Percentiles rank a stretch among this genome's conserved stretches.
Conservation (phyloP, 164 flowering plant species). For the Aristolochia fimbriata region DNA sequence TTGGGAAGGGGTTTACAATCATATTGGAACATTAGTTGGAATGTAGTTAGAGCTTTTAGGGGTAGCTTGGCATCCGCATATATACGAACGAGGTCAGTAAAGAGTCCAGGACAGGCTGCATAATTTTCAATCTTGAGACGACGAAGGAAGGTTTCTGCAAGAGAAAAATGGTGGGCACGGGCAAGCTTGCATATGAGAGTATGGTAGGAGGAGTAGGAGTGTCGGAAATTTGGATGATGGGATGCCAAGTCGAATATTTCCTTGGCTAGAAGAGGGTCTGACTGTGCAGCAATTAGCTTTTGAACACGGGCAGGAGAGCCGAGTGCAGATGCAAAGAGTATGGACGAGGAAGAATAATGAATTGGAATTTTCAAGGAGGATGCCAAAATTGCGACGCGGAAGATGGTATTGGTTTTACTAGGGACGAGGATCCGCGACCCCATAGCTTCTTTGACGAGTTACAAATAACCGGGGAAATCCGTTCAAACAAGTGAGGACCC, state of each 20-base stretch:
- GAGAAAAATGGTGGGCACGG: conserved; percentile 47
- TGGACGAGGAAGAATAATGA: not conserved
- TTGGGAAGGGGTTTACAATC: conserved; percentile 44
- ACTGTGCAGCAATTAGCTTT: conserved; percentile 66
- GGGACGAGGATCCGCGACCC: not conserved
- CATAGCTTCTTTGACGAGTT: too few relatives aligned
- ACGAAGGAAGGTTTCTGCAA: conserved; percentile 32
- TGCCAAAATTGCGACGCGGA: not conserved
- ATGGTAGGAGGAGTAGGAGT: conserved; percentile 53
- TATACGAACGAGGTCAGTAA: conserved; percentile 40
- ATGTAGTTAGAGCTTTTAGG: conserved; percentile 40
- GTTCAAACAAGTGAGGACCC: too few relatives aligned
- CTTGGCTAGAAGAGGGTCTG: conserved; percentile 79
- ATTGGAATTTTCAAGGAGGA: not conserved
- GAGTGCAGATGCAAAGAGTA: not conserved
- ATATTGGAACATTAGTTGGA: conserved; percentile 49
- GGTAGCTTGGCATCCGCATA: conserved; percentile 63
- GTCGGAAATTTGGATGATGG: conserved; percentile 57
- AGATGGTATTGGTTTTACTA: not conserved
- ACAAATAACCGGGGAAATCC: too few relatives aligned
- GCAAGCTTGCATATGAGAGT: conserved; percentile 72
- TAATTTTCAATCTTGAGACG: conserved; percentile 19
- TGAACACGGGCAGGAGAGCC: conserved; percentile 55
- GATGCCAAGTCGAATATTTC: conserved; percentile 84
- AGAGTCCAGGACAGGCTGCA: conserved; percentile 37